Conservation (phyloP, 2,329 filamentous ascomycete genomes). For the Colletotrichum trifolii region DNA sequence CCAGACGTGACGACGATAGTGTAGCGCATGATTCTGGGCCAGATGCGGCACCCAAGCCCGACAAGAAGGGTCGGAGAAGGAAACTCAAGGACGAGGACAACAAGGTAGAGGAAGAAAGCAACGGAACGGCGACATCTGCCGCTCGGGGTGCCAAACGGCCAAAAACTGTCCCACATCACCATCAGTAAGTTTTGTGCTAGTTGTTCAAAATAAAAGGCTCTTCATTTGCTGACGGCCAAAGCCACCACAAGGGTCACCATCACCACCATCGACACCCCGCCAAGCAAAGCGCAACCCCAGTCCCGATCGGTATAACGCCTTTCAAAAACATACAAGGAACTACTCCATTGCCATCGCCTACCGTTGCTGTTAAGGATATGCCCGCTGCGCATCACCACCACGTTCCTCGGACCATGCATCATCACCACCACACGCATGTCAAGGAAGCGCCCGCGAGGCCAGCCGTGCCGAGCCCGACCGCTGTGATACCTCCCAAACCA, state of each 20-base stretch:
- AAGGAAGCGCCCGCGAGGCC: conserved; percentile 41
- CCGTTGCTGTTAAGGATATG: conserved; percentile 51
- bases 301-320: conserved; percentile 52
- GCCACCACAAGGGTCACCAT: conserved; percentile 62
- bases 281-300: conserved; percentile 55
- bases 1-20: conserved; percentile 65
- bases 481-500: conserved; percentile 66
- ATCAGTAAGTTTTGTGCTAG: conserved; percentile 64
- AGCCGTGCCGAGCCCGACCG: conserved; percentile 49
- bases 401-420: conserved; percentile 49
- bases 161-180: conserved; percentile 75
- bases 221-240: conserved; percentile 41
- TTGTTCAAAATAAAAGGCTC: conserved; percentile 32
- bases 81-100: conserved; percentile 82
- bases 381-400: conserved; percentile 57
- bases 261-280: conserved; percentile 60
- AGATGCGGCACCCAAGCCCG: conserved; percentile 53
- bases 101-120: conserved; percentile 73
- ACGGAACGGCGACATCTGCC: conserved; percentile 70
- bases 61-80: conserved; percentile 67
- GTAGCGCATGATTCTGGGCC: conserved; percentile 56
- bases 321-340: conserved; percentile 63
- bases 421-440: conserved; percentile 25
- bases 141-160: conserved; percentile 68
- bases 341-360: conserved; percentile 58